These are phyloP conservation scores for Curvularia sp. DNA, from an alignment of 2,329 filamentous ascomycete genomes.

Conservation along the genomic window DNA sequence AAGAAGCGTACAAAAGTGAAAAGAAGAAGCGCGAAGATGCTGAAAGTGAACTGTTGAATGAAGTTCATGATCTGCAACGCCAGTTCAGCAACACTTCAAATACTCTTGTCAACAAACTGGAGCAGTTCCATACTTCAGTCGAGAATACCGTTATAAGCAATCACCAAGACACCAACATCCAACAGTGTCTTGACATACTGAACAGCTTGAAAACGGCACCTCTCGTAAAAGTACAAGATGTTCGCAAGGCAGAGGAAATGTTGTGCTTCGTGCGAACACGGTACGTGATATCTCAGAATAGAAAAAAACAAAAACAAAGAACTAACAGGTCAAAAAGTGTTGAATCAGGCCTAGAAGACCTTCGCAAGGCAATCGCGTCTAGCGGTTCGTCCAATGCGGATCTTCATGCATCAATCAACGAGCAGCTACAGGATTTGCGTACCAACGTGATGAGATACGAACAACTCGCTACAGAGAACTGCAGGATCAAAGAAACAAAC, in stretches of 20 bases:
- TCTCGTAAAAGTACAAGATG: constrained; percentile 29
- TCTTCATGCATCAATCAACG: constrained; percentile 20
- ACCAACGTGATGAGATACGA: constrained; percentile 30
- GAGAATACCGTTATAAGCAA: constrained; percentile 8
- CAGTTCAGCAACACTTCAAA: constrained; percentile 21
- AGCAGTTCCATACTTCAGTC: constrained; percentile 20
- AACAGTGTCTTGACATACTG: constrained; percentile 30
- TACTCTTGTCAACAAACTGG: constrained; percentile 26
- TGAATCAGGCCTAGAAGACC: constrained; percentile 22
- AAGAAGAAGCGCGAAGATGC: constrained; percentile 29
- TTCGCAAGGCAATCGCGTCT: constrained; percentile 12
- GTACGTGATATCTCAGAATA: constrained; percentile 16
- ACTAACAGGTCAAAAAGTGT: constrained; percentile 26
- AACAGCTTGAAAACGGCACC: constrained; percentile 25
- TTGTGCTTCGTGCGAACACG: constrained; percentile 30
- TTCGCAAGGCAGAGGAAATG: constrained; percentile 33
- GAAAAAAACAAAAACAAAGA: too few species aligned
- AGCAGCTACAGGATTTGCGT: constrained; percentile 26
- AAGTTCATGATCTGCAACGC: constrained; percentile 24
- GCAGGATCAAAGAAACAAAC: constrained; percentile 23
- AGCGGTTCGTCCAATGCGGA: constrained; percentile 10
- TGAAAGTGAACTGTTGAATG: constrained; percentile 29
- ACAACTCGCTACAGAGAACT: constrained; percentile 24
- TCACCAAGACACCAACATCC: constrained; percentile 8
- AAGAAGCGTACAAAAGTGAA: constrained; percentile 28